A percentile compares a stretch with the other conserved stretches of the same genome.
phyloP scores from a whole-genome alignment of 192 early-diverging fungal genomes.

The Spizellomyces punctatus region DNA sequence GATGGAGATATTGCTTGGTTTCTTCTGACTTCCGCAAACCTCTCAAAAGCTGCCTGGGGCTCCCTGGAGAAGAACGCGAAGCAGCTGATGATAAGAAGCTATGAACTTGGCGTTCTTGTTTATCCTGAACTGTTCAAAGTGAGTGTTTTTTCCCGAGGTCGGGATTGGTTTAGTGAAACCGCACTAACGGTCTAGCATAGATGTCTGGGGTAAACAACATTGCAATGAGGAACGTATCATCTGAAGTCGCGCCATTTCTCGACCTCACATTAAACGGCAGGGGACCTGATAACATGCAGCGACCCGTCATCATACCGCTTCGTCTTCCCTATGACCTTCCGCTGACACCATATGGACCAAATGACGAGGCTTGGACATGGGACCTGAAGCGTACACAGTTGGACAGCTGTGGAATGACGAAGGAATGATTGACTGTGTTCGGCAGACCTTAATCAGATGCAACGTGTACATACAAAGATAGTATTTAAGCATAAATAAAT shows the following conservation, averaged over 20 bases:
- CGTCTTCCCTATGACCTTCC: slow-evolving; percentile 67
- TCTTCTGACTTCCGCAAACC: slow-evolving; percentile 52
- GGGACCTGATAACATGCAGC: neutral
- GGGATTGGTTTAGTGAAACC: neutral
- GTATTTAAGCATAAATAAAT: too few relatives aligned
- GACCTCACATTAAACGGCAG: neutral
- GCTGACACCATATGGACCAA: slow-evolving; percentile 47
- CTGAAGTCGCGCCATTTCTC: slow-evolving; percentile 2
- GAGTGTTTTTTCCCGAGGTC: slow-evolving; percentile 3
- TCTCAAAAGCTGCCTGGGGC: slow-evolving; percentile 74
- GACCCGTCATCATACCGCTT: slow-evolving; percentile 48
- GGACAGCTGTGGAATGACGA: slow-evolving; percentile 5
- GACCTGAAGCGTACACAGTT: slow-evolving; percentile 19
- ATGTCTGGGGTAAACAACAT: slow-evolving; percentile 13
- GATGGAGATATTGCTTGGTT: slow-evolving; percentile 41
- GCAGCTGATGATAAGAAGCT: slow-evolving; percentile 63
- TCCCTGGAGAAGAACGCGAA: slow-evolving; percentile 50
- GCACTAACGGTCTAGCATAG: neutral
- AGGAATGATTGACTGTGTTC: neutral
- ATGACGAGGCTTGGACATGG: slow-evolving; percentile 49
- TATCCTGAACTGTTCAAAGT: slow-evolving; percentile 63
- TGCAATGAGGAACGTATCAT: slow-evolving; percentile 21
- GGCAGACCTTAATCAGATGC: too few relatives aligned
- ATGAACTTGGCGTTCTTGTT: slow-evolving; percentile 67
- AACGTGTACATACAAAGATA: too few relatives aligned